Percentiles rank a stretch among this genome's conserved stretches.
phyloP scores from a whole-genome alignment of 164 flowering plant species.

The Chimonanthus praecox region DNA sequence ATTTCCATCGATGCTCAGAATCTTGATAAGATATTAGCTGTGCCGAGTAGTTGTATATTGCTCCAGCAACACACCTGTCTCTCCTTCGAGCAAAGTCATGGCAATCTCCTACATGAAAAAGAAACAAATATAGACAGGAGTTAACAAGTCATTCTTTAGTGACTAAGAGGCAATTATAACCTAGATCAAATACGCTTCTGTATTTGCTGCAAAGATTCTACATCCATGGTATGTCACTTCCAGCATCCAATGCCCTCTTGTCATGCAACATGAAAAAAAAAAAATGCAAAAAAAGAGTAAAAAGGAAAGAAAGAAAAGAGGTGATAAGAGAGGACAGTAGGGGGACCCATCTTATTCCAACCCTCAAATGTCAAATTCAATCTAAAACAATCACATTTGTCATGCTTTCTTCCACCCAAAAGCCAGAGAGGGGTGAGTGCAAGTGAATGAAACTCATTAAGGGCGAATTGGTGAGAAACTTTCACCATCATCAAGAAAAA shows the following conservation, averaged over 20 bases:
- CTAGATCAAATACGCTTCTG: not conserved
- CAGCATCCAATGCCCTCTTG: too few species aligned
- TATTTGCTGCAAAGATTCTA: not conserved
- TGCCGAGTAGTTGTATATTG: constrained; percentile 81
- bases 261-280: not conserved
- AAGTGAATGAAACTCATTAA: too few species aligned
- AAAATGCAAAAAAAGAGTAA: not conserved
- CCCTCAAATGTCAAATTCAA: too few species aligned
- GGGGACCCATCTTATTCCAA: too few species aligned
- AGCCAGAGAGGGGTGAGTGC: too few species aligned
- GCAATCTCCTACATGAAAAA: constrained; percentile 73
- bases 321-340: not conserved
- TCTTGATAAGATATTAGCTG: constrained; percentile 50
- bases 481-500: too few species aligned
- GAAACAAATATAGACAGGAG: not conserved
- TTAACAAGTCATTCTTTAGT: not conserved
- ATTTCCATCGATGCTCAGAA: constrained; percentile 25
- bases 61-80: constrained; percentile 82
- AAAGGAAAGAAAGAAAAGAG: not conserved
- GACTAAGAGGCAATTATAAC: not conserved
- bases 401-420: too few species aligned
- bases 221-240: too few species aligned
- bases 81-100: constrained; percentile 57
- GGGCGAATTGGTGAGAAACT: too few species aligned
- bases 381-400: too few species aligned